Evolutionary conservation across 2,329 filamentous ascomycete genomes (phyloP), one percentile per base, ranked within the genome.

Genomic region (Colletotrichum musae): DNA sequence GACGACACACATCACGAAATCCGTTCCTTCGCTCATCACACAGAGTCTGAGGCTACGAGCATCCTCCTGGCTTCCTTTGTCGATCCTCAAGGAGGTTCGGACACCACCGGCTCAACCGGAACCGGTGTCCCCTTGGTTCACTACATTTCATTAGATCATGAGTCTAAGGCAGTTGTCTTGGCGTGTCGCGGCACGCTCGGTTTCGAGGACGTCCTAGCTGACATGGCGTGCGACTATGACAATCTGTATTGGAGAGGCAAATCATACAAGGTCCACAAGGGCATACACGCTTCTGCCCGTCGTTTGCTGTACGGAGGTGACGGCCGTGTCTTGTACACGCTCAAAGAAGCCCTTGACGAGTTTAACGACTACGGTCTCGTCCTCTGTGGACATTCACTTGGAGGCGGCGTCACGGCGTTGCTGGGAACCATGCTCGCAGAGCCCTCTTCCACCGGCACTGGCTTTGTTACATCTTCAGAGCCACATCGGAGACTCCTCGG

Each of bases 141-240:
- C 77, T 94, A 93, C 73, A 88, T 94, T 43, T 90, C 90, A 2
- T 81, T 94, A 0, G 92, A 94, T 72, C 90, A 92, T 74, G 89
- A 91, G 59, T 91, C 91, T 2, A 91, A 90, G 74, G 91, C 92
- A 0, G 89, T 94, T 0, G 91, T 94, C 0, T 81, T 94, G n/a
- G 90, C 91, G 1, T 92, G 92, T 58, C 87, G 92, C 45, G 92
- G 92, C 2, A 94, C 92, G 0, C 83, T 93, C 47, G 92, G 92
- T 0, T 93, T 93, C 70, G 91, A 93, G 74, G 92, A 94, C 75
- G 88, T 93, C 26, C 80, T 94, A 43, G 91, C 91, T 0, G 92
- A 93, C 74, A 88, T 93, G 86, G 91, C 91, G 36, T 93, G 91
- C 77, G 91, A 93, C 54, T 93, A 93, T 71, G 91, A 92, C 72